Percentiles rank a stretch among this genome's conserved stretches.
Conservation (phyloP, 2,329 filamentous ascomycete genomes). For the Lithohypha guttulata region DNA sequence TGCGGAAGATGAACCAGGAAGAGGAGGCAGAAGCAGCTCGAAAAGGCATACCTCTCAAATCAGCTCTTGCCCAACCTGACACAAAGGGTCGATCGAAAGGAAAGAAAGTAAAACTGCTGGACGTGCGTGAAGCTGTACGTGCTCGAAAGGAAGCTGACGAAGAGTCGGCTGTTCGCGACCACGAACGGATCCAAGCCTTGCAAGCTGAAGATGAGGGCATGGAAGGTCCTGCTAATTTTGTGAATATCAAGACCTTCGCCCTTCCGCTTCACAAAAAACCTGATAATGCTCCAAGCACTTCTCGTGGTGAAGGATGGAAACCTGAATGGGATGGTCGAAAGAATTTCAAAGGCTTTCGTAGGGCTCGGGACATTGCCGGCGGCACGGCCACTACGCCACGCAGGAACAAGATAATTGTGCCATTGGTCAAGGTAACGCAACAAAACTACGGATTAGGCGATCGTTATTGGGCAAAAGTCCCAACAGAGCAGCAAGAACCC, state of each 20-base stretch:
- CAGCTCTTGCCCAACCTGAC: slow-evolving; percentile 4
- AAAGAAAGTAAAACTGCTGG: slow-evolving; percentile 43
- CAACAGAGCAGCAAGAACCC: no score
- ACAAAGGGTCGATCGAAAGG: slow-evolving; percentile 31
- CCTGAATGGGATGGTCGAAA: slow-evolving; percentile 85
- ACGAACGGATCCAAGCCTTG: slow-evolving; percentile 49
- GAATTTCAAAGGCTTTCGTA: slow-evolving; percentile 82
- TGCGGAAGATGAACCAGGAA: slow-evolving; percentile 62
- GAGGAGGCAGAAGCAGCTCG: slow-evolving; percentile 40
- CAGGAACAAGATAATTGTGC: slow-evolving; percentile 54
- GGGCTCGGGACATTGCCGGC: slow-evolving; percentile 20
- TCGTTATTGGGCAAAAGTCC: slow-evolving; percentile 53
- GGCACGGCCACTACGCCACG: slow-evolving; percentile 18
- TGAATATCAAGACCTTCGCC: slow-evolving; percentile 66
- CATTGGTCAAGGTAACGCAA: slow-evolving; percentile 58
- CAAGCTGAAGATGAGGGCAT: slow-evolving; percentile 55
- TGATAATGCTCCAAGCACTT: slow-evolving; percentile 18
- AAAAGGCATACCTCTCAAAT: slow-evolving; percentile 24
- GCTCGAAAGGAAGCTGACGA: slow-evolving; percentile 44
- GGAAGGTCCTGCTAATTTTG: slow-evolving; percentile 47
- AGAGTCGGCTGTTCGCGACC: slow-evolving; percentile 39
- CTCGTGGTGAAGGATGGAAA: slow-evolving; percentile 59
- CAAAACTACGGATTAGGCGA: slow-evolving; percentile 66
- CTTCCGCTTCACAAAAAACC: slow-evolving; percentile 35
- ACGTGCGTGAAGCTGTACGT: slow-evolving; percentile 56